Evolutionary conservation across 495 filamentous ascomycete species (phyloP), one percentile per base, ranked within the genome.

Genomic region (Lasiosphaeria hispida): DNA sequence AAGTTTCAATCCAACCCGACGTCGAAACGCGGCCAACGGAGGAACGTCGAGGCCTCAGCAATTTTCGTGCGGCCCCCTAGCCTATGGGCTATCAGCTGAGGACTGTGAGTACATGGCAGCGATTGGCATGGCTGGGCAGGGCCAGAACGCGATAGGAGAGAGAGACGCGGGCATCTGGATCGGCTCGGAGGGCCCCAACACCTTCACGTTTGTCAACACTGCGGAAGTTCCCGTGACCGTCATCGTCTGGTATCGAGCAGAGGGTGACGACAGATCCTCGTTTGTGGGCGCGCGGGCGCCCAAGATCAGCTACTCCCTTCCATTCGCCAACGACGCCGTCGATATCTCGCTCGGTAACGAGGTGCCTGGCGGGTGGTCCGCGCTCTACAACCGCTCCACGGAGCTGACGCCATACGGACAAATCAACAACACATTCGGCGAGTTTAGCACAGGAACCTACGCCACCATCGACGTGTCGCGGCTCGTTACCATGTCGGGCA

Each of bases 401-500:
- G 42, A 61, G 8, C 60, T 72, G 39, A 62, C 62, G 10, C 30
- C 38, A 40, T 69, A 67, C 44, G 74, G 72, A 2, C 69, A 69
- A 54, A 54, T 76, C 42, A 36, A 58, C 50, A 72, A 77, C 54
- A 75, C 70, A n/a, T 71, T 72, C 61, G 63, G 66, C 35, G 74
- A 77, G 60, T 68, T 69, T 61, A 75, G 53, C 55, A 68, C 61
- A 0, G 66, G 64, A 10, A 11, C 9, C 0, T 66, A 40, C 5
- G 72, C 69, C 40, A 68, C 63, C n/a, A 60, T 70, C 23, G 72
- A 77, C 54, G 62, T 77, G 33, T 70, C 67, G 10, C 55, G 71
- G 18, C 59, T 75, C 34, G 68, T 74, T 48, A 72, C 74, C 53
- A 75, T 77, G 74, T 45, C 52, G 23, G 74, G 74, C 11, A 50